These are phyloP conservation scores for Cyclaneusma minus DNA, from an alignment of 2,329 filamentous ascomycete genomes.

Conservation along the genomic window DNA sequence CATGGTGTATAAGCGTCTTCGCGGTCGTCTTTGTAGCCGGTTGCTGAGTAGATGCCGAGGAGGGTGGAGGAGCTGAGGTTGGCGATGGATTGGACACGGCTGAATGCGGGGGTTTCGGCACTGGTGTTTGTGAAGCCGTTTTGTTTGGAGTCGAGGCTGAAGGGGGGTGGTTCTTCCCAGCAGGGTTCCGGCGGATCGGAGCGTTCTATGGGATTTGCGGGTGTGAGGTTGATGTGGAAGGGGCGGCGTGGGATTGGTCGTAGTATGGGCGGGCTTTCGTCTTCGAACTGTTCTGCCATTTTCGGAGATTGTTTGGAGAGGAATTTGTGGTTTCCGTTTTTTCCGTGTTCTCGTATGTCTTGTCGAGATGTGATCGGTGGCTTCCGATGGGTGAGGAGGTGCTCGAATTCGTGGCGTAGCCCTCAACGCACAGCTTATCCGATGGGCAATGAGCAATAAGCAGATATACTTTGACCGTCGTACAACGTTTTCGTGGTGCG, in stretches of 20 bases:
- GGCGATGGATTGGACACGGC: conserved; percentile 61
- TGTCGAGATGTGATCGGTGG: too few relatives aligned
- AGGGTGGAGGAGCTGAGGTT: conserved; percentile 85
- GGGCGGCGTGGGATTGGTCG: conserved; percentile 58
- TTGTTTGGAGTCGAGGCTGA: conserved; percentile 48
- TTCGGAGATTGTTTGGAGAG: too few relatives aligned
- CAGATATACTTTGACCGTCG: too few relatives aligned
- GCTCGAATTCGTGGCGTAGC: too few relatives aligned
- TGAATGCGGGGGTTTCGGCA: conserved; percentile 28
- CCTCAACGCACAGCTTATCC: too few relatives aligned
- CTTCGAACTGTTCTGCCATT: too few relatives aligned
- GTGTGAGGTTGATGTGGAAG: conserved; percentile 43
- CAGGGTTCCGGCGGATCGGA: conserved; percentile 20
- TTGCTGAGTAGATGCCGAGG: conserved; percentile 75
- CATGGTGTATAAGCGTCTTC: conserved; percentile 54
- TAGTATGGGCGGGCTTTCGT: conserved; percentile 37
- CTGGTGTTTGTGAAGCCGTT: conserved; percentile 28
- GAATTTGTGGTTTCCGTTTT: too few relatives aligned
- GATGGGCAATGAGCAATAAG: too few relatives aligned
- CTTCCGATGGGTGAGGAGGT: too few relatives aligned
- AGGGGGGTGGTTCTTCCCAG: conserved; percentile 34
- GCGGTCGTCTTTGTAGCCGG: conserved; percentile 35
- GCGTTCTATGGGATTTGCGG: conserved; percentile 27
- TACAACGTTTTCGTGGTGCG: too few relatives aligned
- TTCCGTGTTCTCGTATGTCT: too few relatives aligned